Evolutionary conservation across 306 rosid species (phyloP).

Genomic region (Luffa acutangula): DNA sequence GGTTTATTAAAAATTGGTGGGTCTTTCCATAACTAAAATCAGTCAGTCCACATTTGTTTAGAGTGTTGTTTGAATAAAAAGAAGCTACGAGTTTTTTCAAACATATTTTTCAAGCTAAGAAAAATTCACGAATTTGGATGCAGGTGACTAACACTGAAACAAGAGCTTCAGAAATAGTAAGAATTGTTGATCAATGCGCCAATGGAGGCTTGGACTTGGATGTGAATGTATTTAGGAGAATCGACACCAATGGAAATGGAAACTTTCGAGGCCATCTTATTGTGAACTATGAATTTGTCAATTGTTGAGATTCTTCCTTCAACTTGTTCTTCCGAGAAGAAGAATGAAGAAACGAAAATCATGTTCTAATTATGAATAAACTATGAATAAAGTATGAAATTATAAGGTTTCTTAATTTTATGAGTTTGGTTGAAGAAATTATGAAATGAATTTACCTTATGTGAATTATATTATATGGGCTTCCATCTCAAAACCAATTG

Average conservation of each 20-base stretch:
- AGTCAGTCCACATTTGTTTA: too few species aligned
- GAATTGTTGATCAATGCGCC: constrained; percentile 50
- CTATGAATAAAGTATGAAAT: neutral
- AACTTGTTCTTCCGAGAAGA: neutral
- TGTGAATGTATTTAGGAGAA: constrained; percentile 22
- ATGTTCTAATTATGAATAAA: neutral
- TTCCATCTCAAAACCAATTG: too few species aligned
- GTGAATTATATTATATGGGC: too few species aligned
- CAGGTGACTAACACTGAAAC: constrained; percentile 47
- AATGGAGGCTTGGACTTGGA: constrained; percentile 58
- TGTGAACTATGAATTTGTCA: neutral
- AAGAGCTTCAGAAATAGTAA: constrained; percentile 23
- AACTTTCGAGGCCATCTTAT: neutral
- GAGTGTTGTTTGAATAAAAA: too few species aligned
- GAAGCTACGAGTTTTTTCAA: too few species aligned
- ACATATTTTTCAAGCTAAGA: neutral
- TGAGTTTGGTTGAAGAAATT: neutral
- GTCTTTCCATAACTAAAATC: too few species aligned
- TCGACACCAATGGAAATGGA: constrained; percentile 29
- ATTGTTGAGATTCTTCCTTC: neutral
- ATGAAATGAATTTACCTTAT: too few species aligned
- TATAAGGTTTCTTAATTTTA: neutral
- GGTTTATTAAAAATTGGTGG: too few species aligned
- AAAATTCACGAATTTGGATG: neutral
- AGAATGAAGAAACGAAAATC: neutral